Conservation (phyloP, 192 early-diverging fungal species). For the Podila verticillata region DNA sequence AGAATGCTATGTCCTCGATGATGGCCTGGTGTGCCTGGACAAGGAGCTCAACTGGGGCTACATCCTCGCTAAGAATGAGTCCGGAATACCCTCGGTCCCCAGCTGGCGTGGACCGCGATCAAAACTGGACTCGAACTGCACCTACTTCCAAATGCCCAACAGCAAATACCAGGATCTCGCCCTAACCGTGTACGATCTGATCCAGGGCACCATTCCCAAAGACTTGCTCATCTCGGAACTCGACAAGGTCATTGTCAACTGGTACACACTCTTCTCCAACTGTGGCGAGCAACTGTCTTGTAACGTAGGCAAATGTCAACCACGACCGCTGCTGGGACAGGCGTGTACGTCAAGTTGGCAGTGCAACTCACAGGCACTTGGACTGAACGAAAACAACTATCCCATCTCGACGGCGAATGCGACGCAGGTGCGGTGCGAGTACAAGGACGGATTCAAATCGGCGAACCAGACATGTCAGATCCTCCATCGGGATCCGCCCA, state of each 20-base stretch:
- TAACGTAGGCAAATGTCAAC: slow-evolving; percentile 13
- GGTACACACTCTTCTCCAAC: slow-evolving; percentile 45
- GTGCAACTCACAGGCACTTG: slow-evolving; percentile 34
- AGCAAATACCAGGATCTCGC: slow-evolving; percentile 23
- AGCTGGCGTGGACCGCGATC: slow-evolving; percentile 29
- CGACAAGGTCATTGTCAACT: slow-evolving; percentile 18
- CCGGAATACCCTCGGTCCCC: slow-evolving; percentile 29
- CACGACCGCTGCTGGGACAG: slow-evolving; percentile 19
- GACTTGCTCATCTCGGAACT: slow-evolving; percentile 29
- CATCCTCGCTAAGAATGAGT: slow-evolving; percentile 33
- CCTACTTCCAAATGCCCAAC: slow-evolving; percentile 29
- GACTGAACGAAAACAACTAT: slow-evolving; percentile 34
- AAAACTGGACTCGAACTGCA: slow-evolving; percentile 17
- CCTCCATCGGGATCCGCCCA: slow-evolving; percentile 4
- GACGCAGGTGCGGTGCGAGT: slow-evolving; percentile 41
- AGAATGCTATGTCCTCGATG: slow-evolving; percentile 38
- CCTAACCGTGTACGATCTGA: slow-evolving; percentile 38
- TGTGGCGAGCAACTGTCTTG: slow-evolving; percentile 28
- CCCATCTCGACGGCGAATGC: slow-evolving; percentile 32
- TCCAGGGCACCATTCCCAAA: slow-evolving; percentile 20
- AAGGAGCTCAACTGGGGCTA: slow-evolving; percentile 33
- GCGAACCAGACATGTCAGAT: slow-evolving; percentile 38
- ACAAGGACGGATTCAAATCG: slow-evolving; percentile 17
- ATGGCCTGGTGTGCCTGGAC: slow-evolving; percentile 37
- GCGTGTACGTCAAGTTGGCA: slow-evolving; percentile 41